phyloP scores from a whole-genome alignment of 805 yeast genomes.

The Crinitomyces ghanaensis region DNA sequence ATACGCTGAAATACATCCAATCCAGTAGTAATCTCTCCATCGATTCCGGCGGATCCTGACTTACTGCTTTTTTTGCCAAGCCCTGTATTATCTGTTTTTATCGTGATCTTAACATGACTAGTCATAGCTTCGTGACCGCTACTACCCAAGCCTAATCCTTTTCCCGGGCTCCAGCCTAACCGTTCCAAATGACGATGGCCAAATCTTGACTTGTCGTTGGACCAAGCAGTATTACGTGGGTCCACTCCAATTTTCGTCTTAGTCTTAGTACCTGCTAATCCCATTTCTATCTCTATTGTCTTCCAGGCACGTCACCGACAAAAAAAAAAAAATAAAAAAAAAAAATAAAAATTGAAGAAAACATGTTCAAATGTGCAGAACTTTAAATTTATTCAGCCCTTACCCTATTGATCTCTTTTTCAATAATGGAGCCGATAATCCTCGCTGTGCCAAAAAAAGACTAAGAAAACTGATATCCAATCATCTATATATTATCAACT shows the following conservation, averaged over 20 bases:
- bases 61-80: constrained; percentile 57
- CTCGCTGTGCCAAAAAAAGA: not conserved
- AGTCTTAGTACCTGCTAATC: constrained; percentile 49
- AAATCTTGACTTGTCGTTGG: constrained; percentile 57
- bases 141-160: constrained; percentile 58
- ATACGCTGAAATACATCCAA: constrained; percentile 87
- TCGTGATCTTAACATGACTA: constrained; percentile 68
- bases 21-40: constrained; percentile 76
- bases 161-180: constrained; percentile 89
- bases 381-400: not conserved
- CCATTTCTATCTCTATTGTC: constrained; percentile 22
- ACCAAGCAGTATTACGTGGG: constrained; percentile 92
- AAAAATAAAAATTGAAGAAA: not conserved
- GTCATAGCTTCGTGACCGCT: constrained; percentile 45
- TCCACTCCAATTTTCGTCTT: constrained; percentile 84
- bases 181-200: constrained; percentile 78
- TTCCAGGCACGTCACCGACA: too few species aligned
- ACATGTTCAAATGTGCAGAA: not conserved
- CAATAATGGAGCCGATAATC: too few species aligned
- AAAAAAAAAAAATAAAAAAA: not conserved
- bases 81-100: constrained; percentile 77
- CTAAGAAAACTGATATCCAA: constrained; percentile 4
- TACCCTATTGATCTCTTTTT: too few species aligned
- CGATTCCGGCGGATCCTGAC: constrained; percentile 38
- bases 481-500: constrained; percentile 1